phyloP scores from a whole-genome alignment of 2,329 filamentous ascomycete species.

The Golovinomyces cichoracearum region DNA sequence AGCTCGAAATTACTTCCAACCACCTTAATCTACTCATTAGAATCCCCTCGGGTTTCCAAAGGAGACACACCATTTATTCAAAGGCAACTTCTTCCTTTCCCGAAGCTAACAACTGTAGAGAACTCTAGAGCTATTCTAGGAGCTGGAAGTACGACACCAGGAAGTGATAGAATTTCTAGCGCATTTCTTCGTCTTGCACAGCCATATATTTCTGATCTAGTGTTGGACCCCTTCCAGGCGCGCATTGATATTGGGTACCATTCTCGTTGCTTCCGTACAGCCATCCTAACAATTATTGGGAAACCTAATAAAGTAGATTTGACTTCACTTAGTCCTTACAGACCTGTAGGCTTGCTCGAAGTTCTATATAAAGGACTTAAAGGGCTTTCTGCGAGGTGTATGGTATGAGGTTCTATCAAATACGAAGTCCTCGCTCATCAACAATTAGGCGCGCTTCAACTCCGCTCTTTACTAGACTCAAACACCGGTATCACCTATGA shows the following conservation, averaged over 20 bases:
- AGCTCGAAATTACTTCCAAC: background rate
- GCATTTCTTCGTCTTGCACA: background rate
- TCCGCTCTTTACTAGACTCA: background rate
- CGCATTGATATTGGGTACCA: background rate
- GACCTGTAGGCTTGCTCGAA: background rate
- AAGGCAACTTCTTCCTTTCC: background rate
- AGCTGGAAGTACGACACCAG: background rate
- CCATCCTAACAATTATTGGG: background rate
- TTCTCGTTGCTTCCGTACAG: background rate
- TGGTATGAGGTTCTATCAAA: background rate
- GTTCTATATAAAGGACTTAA: background rate
- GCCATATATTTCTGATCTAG: background rate
- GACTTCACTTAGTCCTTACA: background rate
- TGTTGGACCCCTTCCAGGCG: background rate
- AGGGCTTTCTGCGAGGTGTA: background rate
- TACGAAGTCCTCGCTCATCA: background rate
- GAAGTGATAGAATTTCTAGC: background rate
- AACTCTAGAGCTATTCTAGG: background rate
- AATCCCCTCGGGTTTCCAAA: background rate
- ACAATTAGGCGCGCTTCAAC: background rate
- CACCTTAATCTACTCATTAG: background rate
- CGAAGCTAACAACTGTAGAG: background rate
- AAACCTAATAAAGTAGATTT: background rate
- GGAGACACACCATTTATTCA: too few species aligned
- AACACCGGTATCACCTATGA: background rate